Evolutionary conservation across 1,139 yeast species (phyloP), one percentile per base, ranked within the genome.

Genomic region (Casaregolazyma suthepensis): DNA sequence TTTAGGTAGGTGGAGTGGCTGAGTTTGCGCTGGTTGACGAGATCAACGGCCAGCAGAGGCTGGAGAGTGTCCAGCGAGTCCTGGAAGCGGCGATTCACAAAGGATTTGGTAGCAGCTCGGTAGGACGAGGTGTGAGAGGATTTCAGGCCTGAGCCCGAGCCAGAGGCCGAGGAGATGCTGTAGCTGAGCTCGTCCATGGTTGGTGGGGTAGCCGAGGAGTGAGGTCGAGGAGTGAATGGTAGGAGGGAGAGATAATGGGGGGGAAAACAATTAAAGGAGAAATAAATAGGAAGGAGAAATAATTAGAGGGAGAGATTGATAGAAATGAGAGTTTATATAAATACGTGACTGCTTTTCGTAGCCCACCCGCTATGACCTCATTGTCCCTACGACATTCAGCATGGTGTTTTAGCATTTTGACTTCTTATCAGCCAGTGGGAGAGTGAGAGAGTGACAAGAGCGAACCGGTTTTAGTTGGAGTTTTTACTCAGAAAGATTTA

Each of bases 81-180:
- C 43, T 55, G 57, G 48, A 63, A 63, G 53, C 55, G 55, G 47
- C 61, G 61, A 54, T 61, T 63, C 31, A 63, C 56, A 50, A 63
- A 63, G 20, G 56, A 56, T 52, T 59, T 61, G 20, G 63, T 62
- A 5, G 66, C 64, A 26, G 55, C 45, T 29, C 61, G 61, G 53
- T 62, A 62, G 2, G 37, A 18, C 13, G n/a, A 22, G 6, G 43
- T 44, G 12, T 45, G 40, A 18, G 23, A 19, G n/a, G 52, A 50
- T 20, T 35, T 15, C 22, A 43, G 42, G 18, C 43, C 46, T 3
- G 50, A 31, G 19, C 42, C 42, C 26, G 53, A 51, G 12, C 50
- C 50, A 20, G 50, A 47, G 5, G 45, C 45, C 5, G 50, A 47
- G 7, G 50, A 47, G 17, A 47, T 29, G 50, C 50, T 47, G 44